Conservation (phyloP, 768 basidiomycete genomes). For the Rhizopogon sp. region DNA sequence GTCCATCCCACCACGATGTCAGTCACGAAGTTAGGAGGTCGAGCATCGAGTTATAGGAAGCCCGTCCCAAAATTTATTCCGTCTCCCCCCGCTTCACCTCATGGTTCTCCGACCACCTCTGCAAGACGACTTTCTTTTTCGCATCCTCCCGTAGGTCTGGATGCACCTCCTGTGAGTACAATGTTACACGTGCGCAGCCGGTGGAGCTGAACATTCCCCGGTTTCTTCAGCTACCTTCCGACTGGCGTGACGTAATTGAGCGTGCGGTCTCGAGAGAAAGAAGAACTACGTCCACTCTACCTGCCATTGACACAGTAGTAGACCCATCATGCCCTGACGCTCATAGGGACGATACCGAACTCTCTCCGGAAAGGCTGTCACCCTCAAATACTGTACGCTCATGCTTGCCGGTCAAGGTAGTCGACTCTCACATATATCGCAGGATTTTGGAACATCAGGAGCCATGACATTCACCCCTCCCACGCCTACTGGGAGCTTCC, state of each 20-base stretch:
- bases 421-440: constrained; percentile 22
- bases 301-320: constrained; percentile 28
- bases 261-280: constrained; percentile 27
- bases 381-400: constrained; percentile 29
- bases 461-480: constrained; percentile 26
- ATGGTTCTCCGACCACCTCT: constrained; percentile 28
- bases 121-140: constrained; percentile 28
- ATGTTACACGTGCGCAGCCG: neutral
- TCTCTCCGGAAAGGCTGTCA: constrained; percentile 26
- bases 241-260: constrained; percentile 31
- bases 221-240: constrained; percentile 25
- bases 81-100: constrained; percentile 46
- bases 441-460: constrained; percentile 28
- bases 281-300: constrained; percentile 19
- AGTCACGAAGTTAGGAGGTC: constrained; percentile 23
- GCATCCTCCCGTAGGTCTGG: constrained; percentile 9
- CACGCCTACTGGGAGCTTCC: constrained; percentile 28
- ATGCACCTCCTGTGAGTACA: constrained; percentile 27
- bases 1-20: constrained; percentile 14
- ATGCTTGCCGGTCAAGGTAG: constrained; percentile 18
- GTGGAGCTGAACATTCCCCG: constrained; percentile 4
- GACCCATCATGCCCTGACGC: constrained; percentile 22
- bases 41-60: constrained; percentile 61
- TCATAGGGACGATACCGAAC: constrained; percentile 17
- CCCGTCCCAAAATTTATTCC: constrained; percentile 66